These are phyloP conservation scores for Didymosphaeria variabile DNA, from an alignment of 2,329 filamentous ascomycete genomes.

Conservation along the genomic window DNA sequence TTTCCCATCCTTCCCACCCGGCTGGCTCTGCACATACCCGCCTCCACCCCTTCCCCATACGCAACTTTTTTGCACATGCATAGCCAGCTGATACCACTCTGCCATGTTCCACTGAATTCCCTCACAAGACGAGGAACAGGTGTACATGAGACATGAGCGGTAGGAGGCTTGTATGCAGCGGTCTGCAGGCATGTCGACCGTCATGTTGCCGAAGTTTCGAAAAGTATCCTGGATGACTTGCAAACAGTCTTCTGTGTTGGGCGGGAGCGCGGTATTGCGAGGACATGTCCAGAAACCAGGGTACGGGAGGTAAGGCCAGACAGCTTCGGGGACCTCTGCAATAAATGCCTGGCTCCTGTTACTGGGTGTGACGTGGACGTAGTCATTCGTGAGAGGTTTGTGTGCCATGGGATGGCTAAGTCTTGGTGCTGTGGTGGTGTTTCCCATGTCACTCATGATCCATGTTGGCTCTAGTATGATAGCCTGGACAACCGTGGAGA, in stretches of 20 bases:
- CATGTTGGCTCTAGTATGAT: not conserved
- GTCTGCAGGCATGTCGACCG: constrained; percentile 1
- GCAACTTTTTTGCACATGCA: constrained; percentile 2
- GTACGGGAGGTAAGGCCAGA: not conserved
- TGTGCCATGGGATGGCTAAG: not conserved
- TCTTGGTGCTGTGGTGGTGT: not conserved
- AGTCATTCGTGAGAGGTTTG: not conserved
- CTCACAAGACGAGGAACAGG: constrained; percentile 6
- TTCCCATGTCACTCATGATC: not conserved
- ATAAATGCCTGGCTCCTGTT: not conserved
- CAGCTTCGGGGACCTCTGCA: no score
- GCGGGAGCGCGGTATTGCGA: constrained; percentile 2
- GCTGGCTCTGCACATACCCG: constrained; percentile 10
- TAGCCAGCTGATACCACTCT: constrained; percentile 9
- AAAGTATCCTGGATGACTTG: not conserved
- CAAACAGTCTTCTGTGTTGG: constrained; percentile 11
- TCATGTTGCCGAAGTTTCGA: not conserved
- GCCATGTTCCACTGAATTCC: constrained; percentile 2
- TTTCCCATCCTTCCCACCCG: not conserved
- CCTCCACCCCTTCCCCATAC: constrained; percentile 6
- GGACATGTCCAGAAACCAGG: constrained; percentile 12
- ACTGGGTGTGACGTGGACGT: constrained; percentile 4
- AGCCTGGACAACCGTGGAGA: not conserved
- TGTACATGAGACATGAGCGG: constrained; percentile 13
- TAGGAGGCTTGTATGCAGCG: constrained; percentile 2